Evolutionary conservation across 106 monocot genomes (phyloP), one percentile per base, ranked within the genome.

Genomic region (Vanilla planifolia): DNA sequence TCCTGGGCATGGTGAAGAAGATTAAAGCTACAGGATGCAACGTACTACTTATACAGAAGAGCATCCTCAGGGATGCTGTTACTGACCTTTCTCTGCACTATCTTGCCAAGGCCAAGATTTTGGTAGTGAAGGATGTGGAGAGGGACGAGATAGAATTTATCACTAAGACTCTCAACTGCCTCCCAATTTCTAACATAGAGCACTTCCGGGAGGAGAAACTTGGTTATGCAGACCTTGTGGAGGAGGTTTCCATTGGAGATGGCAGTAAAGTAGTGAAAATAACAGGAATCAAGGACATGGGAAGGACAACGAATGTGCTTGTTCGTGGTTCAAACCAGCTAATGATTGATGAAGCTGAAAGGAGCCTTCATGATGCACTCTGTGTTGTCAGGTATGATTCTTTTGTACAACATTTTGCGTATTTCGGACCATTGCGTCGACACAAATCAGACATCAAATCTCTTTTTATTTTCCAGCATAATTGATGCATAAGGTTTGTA

Each of bases 61-160:
- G 89, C 41, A 95, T 89, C n/a, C 51, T 95, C 25, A 79, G 89
- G 51, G 94, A 95, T 64, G 94, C 94, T 6, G 94, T 95, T 36
- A 95, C 94, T 3, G 94, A 89, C 55, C 72, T 95, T 14, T 95
- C 94, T 2, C 67, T 95, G 68, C 94, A 95, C 56, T 94, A 94
- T 33, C 79, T 94, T 27, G 85, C 93, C 3, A 89, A 94, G 68
- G 85, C 85, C 3, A 95, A 95, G 78, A 95, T 89, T 43, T 48
- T 95, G 67, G 94, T 95, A 46, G 67, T 95, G 6, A 95, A 81
- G 71, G 94, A 89, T 48, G 82, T 95, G 26, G 94, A 95, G 73
- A 83, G 94, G 66, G 94, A 95, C 37, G 94, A 95, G 26, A 95
- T 95, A 23, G 94, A 95, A 68, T 95, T 95, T 45, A 78, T 95